Base-by-base conservation (phyloP, 768 basidiomycete genomes). In the Russula olivacea region DNA sequence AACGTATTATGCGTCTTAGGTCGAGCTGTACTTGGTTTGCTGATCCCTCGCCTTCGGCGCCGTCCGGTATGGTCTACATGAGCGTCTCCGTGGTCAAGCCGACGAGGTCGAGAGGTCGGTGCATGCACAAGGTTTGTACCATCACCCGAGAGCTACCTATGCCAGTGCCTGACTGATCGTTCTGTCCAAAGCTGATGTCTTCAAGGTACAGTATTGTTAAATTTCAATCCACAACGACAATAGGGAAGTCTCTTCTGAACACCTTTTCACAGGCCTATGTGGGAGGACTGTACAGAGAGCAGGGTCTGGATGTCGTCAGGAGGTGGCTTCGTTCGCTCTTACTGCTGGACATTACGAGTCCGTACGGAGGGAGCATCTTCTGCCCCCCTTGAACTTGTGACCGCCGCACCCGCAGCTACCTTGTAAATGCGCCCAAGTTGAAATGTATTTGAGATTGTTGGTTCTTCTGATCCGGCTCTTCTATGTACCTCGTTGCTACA, bases 221-320 rank as follows among this genome's bases (percentile, higher is more conserved):
- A n/a, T 3, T 21, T 21, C 36, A 15, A 14, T 32, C n/a, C 40
- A 43, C 28, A 2, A n/a, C 17, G 5, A 40, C 12, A 2, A n/a
- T 48, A 9, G 3, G 32, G 41, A 32, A 52, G 19, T 19, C n/a
- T n/a, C 3, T 10, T 47, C 23, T 54, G 52, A 61, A 61, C 48
- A 4, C 19, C 2, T 17, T 59, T 34, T 28, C 17, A 48, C 62
- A 59, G 62, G 62, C 62, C 12, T 63, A 63, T 7, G 58, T 63
- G 21, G 62, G 62, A 9, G 62, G 58, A 23, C 30, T 63, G 3
- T 63, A 63, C 38, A 45, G 52, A 54, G 62, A 63, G 21, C 62
- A 63, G 21, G 62, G 62, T 15, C 21, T 63, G 38, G 62, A 59
- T 12, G 45, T 45, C 45, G 58, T 59, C 52, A 49, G 12, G 28